Conservation (phyloP, 441 rosid genomes). For the Kokia cookei region DNA sequence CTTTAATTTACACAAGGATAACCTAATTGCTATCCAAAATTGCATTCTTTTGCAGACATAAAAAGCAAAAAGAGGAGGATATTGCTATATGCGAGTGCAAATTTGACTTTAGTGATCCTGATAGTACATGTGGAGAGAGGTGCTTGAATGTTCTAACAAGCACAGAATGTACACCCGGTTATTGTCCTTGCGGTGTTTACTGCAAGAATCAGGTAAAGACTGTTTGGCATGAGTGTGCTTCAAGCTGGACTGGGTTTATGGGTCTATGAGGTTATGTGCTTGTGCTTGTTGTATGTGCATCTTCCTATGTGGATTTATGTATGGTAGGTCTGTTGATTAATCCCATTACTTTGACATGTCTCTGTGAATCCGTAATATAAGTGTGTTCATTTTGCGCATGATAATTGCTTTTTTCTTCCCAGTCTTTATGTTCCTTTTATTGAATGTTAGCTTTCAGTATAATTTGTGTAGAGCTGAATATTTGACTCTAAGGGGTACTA, state of each 20-base stretch:
- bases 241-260: neutral
- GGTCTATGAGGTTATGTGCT: neutral
- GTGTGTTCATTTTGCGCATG: neutral
- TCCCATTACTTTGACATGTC: neutral
- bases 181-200: constrained; percentile 67
- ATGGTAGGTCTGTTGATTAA: neutral
- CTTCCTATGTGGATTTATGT: neutral
- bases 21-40: neutral
- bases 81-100: constrained; percentile 80
- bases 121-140: constrained; percentile 77
- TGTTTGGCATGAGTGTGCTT: neutral
- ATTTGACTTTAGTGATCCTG: constrained; percentile 59
- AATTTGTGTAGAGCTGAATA: neutral
- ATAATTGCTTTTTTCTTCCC: neutral
- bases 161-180: constrained; percentile 81
- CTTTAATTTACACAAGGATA: neutral
- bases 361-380: neutral
- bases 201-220: constrained; percentile 79
- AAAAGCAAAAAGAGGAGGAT: constrained; percentile 88
- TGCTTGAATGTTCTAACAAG: constrained; percentile 85
- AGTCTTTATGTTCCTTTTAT: neutral
- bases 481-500: neutral
- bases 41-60: constrained; percentile 38
- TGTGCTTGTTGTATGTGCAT: neutral
- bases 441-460: neutral